Evolutionary conservation across 2,329 filamentous ascomycete species (phyloP).

Genomic region (Chalara sp.): DNA sequence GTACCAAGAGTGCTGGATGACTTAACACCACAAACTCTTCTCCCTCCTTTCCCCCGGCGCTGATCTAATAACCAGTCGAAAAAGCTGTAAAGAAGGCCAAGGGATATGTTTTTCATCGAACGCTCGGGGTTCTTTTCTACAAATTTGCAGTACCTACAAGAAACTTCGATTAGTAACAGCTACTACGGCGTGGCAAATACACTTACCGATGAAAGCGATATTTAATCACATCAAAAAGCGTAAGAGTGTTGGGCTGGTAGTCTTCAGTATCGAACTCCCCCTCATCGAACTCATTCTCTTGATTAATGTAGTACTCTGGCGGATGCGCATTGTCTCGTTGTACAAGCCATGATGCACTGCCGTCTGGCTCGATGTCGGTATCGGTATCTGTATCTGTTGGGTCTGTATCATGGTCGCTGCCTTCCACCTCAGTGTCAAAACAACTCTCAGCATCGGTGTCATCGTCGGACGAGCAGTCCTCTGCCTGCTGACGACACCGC

Average conservation of each 20-base stretch:
- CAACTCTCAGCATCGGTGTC: not conserved
- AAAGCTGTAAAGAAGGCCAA: constrained; percentile 6
- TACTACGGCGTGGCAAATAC: not conserved
- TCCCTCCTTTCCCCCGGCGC: constrained; percentile 8
- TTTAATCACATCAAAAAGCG: not conserved
- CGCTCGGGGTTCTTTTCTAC: not conserved
- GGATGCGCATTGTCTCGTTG: not conserved
- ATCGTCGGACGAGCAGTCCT: not conserved
- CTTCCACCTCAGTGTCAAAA: not conserved
- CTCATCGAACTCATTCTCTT: not conserved
- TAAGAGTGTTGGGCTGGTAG: not conserved
- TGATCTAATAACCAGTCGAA: constrained; percentile 8
- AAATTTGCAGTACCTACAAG: not conserved
- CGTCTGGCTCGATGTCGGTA: not conserved
- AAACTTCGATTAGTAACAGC: not conserved
- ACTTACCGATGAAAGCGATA: not conserved
- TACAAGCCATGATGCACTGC: not conserved
- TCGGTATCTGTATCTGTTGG: not conserved
- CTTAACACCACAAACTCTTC: constrained; percentile 5
- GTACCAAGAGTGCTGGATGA: not conserved
- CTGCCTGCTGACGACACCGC: not conserved
- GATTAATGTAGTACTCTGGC: not conserved
- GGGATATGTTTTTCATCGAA: not conserved
- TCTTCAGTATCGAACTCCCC: not conserved
- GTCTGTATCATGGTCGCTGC: not conserved